Evolutionary conservation across 345 rosid species (phyloP).

Genomic region (Populus euphratica): DNA sequence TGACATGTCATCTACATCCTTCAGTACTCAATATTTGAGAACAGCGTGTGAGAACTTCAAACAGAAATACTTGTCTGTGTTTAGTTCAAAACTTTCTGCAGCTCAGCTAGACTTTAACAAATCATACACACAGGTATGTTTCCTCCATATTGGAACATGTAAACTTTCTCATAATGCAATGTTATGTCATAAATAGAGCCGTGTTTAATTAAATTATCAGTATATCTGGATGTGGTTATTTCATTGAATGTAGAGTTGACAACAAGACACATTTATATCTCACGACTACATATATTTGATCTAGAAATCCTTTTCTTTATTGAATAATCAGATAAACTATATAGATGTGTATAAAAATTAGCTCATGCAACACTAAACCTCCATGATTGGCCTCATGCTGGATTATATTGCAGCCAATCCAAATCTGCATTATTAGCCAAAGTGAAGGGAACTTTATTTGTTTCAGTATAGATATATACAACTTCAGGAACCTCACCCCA

Average conservation of each 20-base stretch:
- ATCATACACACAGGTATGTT: constrained; percentile 62
- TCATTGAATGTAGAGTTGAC: neutral
- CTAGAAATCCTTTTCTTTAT: no score
- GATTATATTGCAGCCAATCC: neutral
- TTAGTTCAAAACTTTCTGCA: constrained; percentile 52
- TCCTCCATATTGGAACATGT: neutral
- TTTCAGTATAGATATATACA: no score
- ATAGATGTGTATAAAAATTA: no score
- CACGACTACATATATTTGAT: neutral
- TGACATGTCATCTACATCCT: constrained; percentile 26
- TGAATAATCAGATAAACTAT: neutral
- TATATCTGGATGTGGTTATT: neutral
- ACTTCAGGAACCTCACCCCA: no score
- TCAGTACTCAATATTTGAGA: constrained; percentile 35
- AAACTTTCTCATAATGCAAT: neutral
- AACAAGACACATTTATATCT: neutral
- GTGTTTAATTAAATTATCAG: neutral
- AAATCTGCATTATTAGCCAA: no score
- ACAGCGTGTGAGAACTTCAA: constrained; percentile 55
- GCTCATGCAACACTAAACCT: neutral
- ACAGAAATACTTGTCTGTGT: constrained; percentile 69
- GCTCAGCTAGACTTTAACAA: constrained; percentile 76
- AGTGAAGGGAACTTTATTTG: no score
- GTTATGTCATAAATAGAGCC: neutral
- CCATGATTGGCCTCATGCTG: neutral